Base-by-base conservation (phyloP, 192 early-diverging fungal species). In the Coemansia biformis region DNA sequence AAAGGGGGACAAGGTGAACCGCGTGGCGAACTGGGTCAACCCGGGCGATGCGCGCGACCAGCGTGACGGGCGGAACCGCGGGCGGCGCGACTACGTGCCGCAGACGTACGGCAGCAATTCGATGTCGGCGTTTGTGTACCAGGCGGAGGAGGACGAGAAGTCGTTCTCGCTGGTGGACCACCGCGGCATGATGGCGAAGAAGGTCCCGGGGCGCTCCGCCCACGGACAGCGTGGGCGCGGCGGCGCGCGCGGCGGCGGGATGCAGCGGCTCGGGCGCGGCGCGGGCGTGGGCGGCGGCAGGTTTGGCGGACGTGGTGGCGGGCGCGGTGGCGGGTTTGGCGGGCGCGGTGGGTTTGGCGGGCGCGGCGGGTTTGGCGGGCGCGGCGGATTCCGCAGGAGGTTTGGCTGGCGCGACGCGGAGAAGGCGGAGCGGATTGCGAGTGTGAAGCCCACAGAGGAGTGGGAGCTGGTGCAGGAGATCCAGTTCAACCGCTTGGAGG, bases 391-490 rank as follows among this genome's bases (percentile, higher is more conserved):
- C 48, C 64, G 69, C 23, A 44, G 57, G 29, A 57, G 66, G 33
- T 57, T 38, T 16, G 60, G 69, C 8, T 73, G 70, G 65, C 56
- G 59, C 44, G 74, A 69, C 43, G 34, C 36, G 31, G 75, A 70
- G 18, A 85, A 87, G 57, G 84, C 86, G 59, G 67, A 88, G 37
- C 81, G 92, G 26, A 86, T 89, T 62, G 84, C 93, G 11, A 88
- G 84, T 34, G 84, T 99, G 46, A 85, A 81, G 57, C 85, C 95
- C 52, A 84, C 84, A 0, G 76, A 80, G 38, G 89, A 94, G 40
- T 99, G 96, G 96, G 83, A 78, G 55, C 78, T 96, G 21, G 76
- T 91, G 51, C 93, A 96, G 59, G 96, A 97, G 65, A 87, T 94
- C 51, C 93, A 97, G 62, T 95, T 99, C 55, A 80, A 63, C 43